Conservation (phyloP, 202 grass and related monocot genomes). For the Cymbopogon flexuosus region DNA sequence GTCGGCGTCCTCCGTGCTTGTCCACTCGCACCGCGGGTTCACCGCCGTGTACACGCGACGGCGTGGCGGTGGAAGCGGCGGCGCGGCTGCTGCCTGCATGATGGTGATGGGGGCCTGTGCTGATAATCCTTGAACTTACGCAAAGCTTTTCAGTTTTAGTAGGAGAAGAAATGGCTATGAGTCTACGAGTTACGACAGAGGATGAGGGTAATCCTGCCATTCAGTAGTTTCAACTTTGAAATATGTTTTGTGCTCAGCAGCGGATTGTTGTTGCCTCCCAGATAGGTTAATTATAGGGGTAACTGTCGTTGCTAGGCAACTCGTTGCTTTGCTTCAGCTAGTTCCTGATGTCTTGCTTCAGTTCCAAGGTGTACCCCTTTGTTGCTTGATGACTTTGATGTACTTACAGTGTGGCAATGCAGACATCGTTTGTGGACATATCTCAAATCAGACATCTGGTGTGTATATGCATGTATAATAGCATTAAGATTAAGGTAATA, state of each 20-base stretch:
- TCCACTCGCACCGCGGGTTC: slow-evolving; percentile 42
- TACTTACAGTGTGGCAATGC: not conserved
- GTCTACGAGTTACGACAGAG: not conserved
- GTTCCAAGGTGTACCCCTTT: not conserved
- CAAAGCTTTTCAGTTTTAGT: not conserved
- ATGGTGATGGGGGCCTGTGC: not conserved
- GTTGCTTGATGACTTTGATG: no score
- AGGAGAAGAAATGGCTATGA: not conserved
- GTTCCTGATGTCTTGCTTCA: slow-evolving; percentile 28
- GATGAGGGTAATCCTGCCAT: not conserved
- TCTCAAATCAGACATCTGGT: not conserved
- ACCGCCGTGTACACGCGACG: slow-evolving; percentile 41
- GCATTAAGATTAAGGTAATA: no score
- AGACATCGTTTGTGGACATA: not conserved
- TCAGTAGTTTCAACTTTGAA: not conserved
- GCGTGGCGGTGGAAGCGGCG: not conserved
- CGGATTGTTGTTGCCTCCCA: slow-evolving; percentile 9
- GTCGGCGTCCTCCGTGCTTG: slow-evolving; percentile 29
- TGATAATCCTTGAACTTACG: not conserved
- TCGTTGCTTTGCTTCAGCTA: slow-evolving; percentile 38
- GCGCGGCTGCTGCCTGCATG: slow-evolving; percentile 11
- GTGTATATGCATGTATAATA: not conserved
- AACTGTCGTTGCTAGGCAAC: slow-evolving; percentile 10
- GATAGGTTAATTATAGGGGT: not conserved
- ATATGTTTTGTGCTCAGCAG: not conserved